phyloP scores from a whole-genome alignment of 768 basidiomycete species.

The Hirschioporus abietinus region DNA sequence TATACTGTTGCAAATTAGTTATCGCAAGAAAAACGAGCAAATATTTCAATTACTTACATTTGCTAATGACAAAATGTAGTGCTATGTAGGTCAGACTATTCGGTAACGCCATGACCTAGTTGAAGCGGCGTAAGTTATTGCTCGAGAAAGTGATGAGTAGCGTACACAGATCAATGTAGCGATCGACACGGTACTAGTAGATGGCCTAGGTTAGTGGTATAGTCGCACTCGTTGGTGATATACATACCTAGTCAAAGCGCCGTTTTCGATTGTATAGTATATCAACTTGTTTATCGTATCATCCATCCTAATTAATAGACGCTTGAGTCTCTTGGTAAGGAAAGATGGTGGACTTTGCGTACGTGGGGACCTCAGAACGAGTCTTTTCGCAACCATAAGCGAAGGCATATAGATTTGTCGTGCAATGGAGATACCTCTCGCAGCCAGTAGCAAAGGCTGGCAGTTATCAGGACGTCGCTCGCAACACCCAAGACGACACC shows the following conservation, averaged over 20 bases:
- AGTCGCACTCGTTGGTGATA: too few species aligned
- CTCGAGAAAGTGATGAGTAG: background rate
- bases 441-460: background rate
- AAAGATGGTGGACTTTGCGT: background rate
- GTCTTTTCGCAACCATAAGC: background rate
- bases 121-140: background rate
- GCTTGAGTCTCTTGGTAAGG: background rate
- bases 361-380: background rate
- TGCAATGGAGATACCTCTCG: background rate
- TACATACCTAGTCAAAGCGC: background rate
- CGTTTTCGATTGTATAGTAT: background rate
- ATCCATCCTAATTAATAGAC: background rate
- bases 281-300: background rate
- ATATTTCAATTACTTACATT: background rate
- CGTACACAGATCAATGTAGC: background rate
- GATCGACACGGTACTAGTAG: background rate
- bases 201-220: background rate
- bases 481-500: background rate
- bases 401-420: too few species aligned
- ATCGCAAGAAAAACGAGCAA: too few species aligned
- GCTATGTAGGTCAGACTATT: background rate
- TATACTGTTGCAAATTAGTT: background rate
- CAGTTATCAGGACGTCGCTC: background rate
- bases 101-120: background rate
- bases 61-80: background rate